Conservation (phyloP, 176 grass and related monocot species). For the Hsuehochloa calcarea region DNA sequence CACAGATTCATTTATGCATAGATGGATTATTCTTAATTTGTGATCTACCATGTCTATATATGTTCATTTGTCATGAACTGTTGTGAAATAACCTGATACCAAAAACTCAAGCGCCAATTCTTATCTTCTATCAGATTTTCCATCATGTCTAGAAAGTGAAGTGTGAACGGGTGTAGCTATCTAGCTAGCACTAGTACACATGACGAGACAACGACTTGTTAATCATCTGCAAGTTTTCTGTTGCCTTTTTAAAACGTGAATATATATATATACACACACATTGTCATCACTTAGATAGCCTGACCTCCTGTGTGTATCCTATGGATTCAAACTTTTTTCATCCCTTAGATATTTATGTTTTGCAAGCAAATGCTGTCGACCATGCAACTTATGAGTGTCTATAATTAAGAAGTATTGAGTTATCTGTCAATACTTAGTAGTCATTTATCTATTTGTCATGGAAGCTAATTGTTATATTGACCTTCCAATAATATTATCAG, state of each 20-base stretch:
- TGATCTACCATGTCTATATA: neutral
- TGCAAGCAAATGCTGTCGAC: too few species aligned
- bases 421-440: too few species aligned
- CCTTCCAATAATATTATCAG: too few species aligned
- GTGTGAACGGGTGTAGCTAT: slow-evolving; percentile 19
- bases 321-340: too few species aligned
- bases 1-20: neutral
- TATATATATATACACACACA: neutral
- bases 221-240: slow-evolving; percentile 1
- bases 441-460: too few species aligned
- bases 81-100: neutral
- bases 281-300: too few species aligned
- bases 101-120: neutral
- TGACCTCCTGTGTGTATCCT: too few species aligned
- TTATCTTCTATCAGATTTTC: neutral
- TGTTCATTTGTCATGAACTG: neutral
- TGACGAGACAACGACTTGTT: neutral
- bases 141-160: slow-evolving; percentile 32
- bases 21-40: neutral
- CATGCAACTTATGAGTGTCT: too few species aligned
- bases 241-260: neutral
- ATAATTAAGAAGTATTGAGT: too few species aligned
- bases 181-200: neutral
- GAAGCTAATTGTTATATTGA: too few species aligned
- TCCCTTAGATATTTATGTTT: too few species aligned